A percentile compares a stretch with the other conserved stretches of the same genome.
phyloP scores from a whole-genome alignment of 352 stramenopile species.

The Pythium sukuiense region DNA sequence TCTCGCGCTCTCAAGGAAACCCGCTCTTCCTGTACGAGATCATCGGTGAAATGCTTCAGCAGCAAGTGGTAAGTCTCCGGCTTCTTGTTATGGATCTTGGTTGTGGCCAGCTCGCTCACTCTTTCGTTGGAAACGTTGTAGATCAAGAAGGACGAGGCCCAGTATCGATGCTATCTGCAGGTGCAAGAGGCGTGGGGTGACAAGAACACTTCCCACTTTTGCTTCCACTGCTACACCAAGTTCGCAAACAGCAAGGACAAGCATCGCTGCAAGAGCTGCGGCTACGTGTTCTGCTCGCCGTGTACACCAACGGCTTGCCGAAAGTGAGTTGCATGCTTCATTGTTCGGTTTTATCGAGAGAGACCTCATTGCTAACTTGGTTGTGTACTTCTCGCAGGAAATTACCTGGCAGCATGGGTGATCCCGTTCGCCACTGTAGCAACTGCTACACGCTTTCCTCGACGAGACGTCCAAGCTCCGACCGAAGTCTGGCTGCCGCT shows the following conservation, averaged over 20 bases:
- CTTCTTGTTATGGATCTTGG: background rate
- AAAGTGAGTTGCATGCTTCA: constrained; percentile 36
- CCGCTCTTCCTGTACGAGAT: constrained; percentile 83
- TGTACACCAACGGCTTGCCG: constrained; percentile 79
- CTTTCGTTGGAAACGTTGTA: constrained; percentile 6
- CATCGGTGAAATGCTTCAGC: constrained; percentile 77
- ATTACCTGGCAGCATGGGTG: constrained; percentile 50
- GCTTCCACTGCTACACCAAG: constrained; percentile 72
- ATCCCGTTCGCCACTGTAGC: constrained; percentile 71
- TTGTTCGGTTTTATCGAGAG: no score
- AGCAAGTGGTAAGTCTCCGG: constrained; percentile 54
- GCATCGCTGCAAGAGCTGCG: constrained; percentile 80
- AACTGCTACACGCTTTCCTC: constrained; percentile 80
- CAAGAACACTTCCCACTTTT: constrained; percentile 66
- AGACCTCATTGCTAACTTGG: background rate
- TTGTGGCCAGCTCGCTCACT: background rate
- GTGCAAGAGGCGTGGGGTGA: constrained; percentile 82
- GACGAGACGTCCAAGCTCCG: constrained; percentile 57
- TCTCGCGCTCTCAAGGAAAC: constrained; percentile 79
- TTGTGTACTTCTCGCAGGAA: constrained; percentile 36
- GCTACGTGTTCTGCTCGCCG: constrained; percentile 76
- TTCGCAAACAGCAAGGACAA: constrained; percentile 62
- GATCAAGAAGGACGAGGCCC: constrained; percentile 66
- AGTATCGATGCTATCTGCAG: constrained; percentile 59
- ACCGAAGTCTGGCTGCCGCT: constrained; percentile 40